Conservation (phyloP, 768 basidiomycete species). For the Lanmaoa rubissima region DNA sequence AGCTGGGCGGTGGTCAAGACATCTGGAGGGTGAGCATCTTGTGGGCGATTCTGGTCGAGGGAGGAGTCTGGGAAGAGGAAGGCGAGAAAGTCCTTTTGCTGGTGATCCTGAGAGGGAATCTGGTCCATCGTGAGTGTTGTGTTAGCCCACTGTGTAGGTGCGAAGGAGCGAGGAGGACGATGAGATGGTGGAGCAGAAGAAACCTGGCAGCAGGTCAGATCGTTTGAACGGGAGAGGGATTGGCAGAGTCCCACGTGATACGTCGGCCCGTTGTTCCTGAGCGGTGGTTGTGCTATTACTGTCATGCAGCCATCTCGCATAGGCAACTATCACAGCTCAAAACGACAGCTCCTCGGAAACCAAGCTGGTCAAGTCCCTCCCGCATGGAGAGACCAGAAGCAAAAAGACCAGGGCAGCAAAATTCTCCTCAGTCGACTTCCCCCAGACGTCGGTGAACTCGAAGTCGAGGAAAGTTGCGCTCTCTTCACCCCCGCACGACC, state of each 20-base stretch:
- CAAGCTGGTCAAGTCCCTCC: conserved; percentile 54
- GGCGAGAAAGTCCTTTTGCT: conserved; percentile 36
- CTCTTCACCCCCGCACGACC: background rate
- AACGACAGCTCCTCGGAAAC: conserved; percentile 57
- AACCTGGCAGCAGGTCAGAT: background rate
- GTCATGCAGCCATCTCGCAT: conserved; percentile 7
- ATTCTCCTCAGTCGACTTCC: conserved; percentile 67
- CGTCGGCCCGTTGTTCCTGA: background rate
- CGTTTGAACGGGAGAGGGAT: background rate
- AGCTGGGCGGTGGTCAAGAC: background rate
- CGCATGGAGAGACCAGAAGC: conserved; percentile 54
- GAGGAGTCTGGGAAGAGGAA: conserved; percentile 34
- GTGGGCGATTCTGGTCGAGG: conserved; percentile 24
- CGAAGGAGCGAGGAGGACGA: background rate
- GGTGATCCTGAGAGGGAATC: conserved; percentile 26
- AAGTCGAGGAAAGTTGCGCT: conserved; percentile 55
- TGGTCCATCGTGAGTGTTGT: conserved; percentile 19
- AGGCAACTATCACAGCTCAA: conserved; percentile 50
- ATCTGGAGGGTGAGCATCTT: conserved; percentile 24
- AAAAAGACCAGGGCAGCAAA: conserved; percentile 52
- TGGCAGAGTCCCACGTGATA: conserved; percentile 7
- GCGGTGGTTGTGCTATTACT: too few relatives aligned
- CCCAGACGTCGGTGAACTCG: conserved; percentile 63
- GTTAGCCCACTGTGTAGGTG: too few relatives aligned
- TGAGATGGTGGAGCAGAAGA: conserved; percentile 2